Evolutionary conservation across 1,284 basidiomycete species (phyloP), one percentile per base, ranked within the genome.

Genomic region (Puccinia brachypodii): DNA sequence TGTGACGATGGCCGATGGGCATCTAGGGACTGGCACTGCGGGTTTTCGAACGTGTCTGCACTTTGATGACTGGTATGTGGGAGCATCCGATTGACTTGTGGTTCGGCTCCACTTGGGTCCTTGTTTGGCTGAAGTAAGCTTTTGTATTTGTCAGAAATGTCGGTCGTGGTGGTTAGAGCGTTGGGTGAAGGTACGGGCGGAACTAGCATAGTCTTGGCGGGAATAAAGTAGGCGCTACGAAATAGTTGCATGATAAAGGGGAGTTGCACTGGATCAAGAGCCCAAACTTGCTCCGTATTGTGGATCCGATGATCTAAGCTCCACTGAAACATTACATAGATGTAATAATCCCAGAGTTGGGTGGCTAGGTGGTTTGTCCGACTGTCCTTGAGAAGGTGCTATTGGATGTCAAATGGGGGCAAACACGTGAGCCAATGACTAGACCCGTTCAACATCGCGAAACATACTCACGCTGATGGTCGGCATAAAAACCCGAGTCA

Each of bases 301-400:
- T 60, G 16, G 25, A 38, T 19, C 3, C 36, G 42, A 36, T 56
- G n/a, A 11, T 72, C 77, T n/a, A 58, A 11, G 42, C 77, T 79
- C 77, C 64, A 79, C 14, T 58, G 47, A 6, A 79, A 58, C 77
- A 79, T 79, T 6, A 79, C 68, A 42, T 40, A 38, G 53, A 72
- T 79, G 40, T 58, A 71, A 60, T 79, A 79, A 72, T 79, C 77
- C 77, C 77, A 79, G 28, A 79, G 77, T 36, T 79, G 77, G 42
- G 56, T 47, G 31, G 53, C 66, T 33, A 79, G 47, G n/a, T 71
- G 77, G 16, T 72, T 42, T 1, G 68, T 69, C 19, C 64, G 77
- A 25, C 50, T 38, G 8, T 79, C 77, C 31, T 53, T 60, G 8
- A 79, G 47, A 22, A 79, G 38, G 9, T 71, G 38, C 77, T 79